A percentile compares a stretch with the other conserved stretches of the same genome.
Conservation (phyloP, 2,329 filamentous ascomycete species). For the Talaromyces amestolkiae region DNA sequence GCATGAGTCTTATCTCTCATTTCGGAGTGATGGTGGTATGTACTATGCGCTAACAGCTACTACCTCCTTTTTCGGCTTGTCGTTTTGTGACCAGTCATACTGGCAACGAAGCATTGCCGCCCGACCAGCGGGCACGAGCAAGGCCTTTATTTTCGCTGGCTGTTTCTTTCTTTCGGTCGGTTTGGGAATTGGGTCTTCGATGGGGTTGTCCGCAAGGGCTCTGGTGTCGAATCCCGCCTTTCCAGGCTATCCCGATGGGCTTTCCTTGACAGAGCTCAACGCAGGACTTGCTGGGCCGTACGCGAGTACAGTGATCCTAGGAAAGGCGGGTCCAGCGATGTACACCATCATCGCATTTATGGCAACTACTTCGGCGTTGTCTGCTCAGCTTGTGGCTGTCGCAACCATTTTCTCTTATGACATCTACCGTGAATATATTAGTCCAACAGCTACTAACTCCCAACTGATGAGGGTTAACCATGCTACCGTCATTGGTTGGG, state of each 20-base stretch:
- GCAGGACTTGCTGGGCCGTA: conserved; percentile 37
- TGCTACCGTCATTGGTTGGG: conserved; percentile 50
- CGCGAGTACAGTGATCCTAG: conserved; percentile 36
- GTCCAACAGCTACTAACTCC: conserved; percentile 43
- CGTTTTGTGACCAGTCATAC: conserved; percentile 46
- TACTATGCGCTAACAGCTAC: conserved; percentile 41
- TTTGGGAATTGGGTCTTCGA: conserved; percentile 44
- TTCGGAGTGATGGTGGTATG: conserved; percentile 37
- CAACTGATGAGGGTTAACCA: conserved; percentile 53
- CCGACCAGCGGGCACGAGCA: conserved; percentile 41
- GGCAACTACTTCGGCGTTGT: conserved; percentile 47
- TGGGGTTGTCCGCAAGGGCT: conserved; percentile 47
- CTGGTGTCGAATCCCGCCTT: conserved; percentile 48
- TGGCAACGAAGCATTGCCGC: conserved; percentile 48
- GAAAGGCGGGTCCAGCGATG: conserved; percentile 35
- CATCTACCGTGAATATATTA: conserved; percentile 52
- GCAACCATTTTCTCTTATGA: conserved; percentile 54
- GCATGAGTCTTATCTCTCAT: conserved; percentile 39
- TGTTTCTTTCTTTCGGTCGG: conserved; percentile 37
- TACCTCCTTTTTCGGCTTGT: conserved; percentile 35
- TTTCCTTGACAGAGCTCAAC: conserved; percentile 29
- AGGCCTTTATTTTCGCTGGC: conserved; percentile 45
- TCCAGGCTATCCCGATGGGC: conserved; percentile 49
- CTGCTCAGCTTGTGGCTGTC: conserved; percentile 52
- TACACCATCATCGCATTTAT: conserved; percentile 39